phyloP scores from a whole-genome alignment of 768 basidiomycete genomes.

The Auriscalpium microsporum region DNA sequence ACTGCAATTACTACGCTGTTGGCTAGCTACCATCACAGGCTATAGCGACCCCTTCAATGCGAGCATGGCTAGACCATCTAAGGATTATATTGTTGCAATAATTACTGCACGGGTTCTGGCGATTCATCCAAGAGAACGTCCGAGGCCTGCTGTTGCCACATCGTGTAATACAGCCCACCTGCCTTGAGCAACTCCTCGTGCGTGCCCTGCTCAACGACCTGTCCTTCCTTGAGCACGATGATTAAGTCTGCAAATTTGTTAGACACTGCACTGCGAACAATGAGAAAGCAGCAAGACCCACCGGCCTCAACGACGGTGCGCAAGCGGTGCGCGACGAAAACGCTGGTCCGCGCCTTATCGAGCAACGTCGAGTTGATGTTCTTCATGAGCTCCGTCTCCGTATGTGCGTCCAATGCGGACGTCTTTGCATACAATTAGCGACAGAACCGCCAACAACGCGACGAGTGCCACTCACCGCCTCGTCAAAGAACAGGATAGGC shows the following conservation, averaged over 20 bases:
- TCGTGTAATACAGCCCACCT: constrained; percentile 65
- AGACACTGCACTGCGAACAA: background rate
- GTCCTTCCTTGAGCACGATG: constrained; percentile 87
- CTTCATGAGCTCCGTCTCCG: constrained; percentile 90
- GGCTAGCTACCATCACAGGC: no score
- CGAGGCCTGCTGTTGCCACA: constrained; percentile 73
- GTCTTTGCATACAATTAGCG: constrained; percentile 51
- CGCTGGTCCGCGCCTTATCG: constrained; percentile 77
- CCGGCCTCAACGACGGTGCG: constrained; percentile 89
- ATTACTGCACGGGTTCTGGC: no score
- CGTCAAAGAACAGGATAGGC: constrained; percentile 94
- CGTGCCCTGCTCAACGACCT: constrained; percentile 87
- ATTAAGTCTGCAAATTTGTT: constrained; percentile 58
- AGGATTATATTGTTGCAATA: no score
- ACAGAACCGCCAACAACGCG: background rate
- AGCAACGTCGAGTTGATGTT: constrained; percentile 79
- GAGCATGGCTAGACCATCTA: no score
- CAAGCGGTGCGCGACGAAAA: constrained; percentile 93
- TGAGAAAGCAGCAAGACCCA: constrained; percentile 22
- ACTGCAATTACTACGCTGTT: no score
- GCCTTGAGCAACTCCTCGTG: constrained; percentile 75
- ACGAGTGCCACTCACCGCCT: constrained; percentile 59
- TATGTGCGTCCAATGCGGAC: constrained; percentile 90
- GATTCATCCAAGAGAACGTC: constrained; percentile 9
- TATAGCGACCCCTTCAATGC: no score